Percentiles rank a stretch among this genome's conserved stretches.
phyloP scores from a whole-genome alignment of 192 early-diverging fungal genomes.

The Rhizoclosmatium globosum region DNA sequence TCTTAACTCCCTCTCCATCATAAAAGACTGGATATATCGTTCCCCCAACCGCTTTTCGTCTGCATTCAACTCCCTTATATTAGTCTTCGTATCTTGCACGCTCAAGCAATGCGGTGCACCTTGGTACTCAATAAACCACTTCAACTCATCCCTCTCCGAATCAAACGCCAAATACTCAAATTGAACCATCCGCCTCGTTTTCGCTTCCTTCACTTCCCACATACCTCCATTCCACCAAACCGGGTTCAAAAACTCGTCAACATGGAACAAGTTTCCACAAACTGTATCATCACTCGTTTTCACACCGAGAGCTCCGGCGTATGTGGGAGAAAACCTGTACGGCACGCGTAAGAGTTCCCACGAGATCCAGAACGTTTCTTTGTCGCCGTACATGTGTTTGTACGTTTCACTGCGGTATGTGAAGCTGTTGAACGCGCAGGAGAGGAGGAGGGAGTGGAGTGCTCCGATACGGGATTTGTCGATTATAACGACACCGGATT shows the following conservation, averaged over 20 bases:
- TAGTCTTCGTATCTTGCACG: background rate
- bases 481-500: slow-evolving; percentile 71
- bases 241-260: background rate
- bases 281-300: background rate
- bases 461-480: slow-evolving; percentile 54
- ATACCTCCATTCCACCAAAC: background rate
- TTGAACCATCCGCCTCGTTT: background rate
- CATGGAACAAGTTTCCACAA: background rate
- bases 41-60: background rate
- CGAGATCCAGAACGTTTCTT: slow-evolving; percentile 54
- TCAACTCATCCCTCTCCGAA: background rate
- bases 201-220: background rate
- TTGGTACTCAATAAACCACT: background rate
- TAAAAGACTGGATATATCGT: background rate
- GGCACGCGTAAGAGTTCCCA: slow-evolving; percentile 68
- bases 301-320: slow-evolving; percentile 64
- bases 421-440: slow-evolving; percentile 59
- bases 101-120: background rate
- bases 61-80: background rate
- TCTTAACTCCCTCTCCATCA: background rate
- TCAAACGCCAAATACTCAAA: slow-evolving; percentile 1
- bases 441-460: slow-evolving; percentile 61
- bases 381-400: slow-evolving; percentile 18
- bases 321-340: slow-evolving; percentile 60
- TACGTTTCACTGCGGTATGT: slow-evolving; percentile 24